phyloP scores from a whole-genome alignment of 129 eudicot genomes.

The Smallanthus sonchifolius region DNA sequence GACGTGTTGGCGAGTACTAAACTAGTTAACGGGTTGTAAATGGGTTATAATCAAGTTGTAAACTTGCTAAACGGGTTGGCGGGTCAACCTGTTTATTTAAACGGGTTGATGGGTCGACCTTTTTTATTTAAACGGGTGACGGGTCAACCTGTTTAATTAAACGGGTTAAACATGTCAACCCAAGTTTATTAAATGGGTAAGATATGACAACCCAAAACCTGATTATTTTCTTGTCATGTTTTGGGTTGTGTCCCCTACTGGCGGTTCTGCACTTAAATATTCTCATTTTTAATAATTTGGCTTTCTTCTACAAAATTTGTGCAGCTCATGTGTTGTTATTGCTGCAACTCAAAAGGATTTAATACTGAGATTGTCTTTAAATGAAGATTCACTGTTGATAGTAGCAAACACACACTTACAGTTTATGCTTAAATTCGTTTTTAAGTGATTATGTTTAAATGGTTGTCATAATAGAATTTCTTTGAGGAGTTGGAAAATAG shows the following conservation, averaged over 20 bases:
- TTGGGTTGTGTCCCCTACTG: too few species aligned
- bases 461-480: conserved; percentile 43
- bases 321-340: too few species aligned
- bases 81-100: not conserved
- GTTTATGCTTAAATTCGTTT: not conserved
- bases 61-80: not conserved
- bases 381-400: not conserved
- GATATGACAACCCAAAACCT: too few species aligned
- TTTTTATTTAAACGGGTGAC: too few species aligned
- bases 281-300: too few species aligned
- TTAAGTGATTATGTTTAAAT: not conserved
- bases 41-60: not conserved
- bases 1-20: not conserved
- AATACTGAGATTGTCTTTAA: not conserved
- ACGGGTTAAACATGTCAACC: too few species aligned
- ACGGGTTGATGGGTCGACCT: not conserved
- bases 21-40: not conserved
- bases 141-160: too few species aligned
- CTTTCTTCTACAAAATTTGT: too few species aligned
- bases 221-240: too few species aligned
- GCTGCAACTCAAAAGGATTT: too few species aligned
- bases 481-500: conserved; percentile 76
- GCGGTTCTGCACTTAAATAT: too few species aligned
- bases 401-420: not conserved
- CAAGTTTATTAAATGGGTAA: too few species aligned